A percentile compares a stretch with the other conserved stretches of the same genome.
Evolutionary conservation across 1,284 basidiomycete genomes (phyloP).

Genomic region (Cutaneotrichosporon mucoides): DNA sequence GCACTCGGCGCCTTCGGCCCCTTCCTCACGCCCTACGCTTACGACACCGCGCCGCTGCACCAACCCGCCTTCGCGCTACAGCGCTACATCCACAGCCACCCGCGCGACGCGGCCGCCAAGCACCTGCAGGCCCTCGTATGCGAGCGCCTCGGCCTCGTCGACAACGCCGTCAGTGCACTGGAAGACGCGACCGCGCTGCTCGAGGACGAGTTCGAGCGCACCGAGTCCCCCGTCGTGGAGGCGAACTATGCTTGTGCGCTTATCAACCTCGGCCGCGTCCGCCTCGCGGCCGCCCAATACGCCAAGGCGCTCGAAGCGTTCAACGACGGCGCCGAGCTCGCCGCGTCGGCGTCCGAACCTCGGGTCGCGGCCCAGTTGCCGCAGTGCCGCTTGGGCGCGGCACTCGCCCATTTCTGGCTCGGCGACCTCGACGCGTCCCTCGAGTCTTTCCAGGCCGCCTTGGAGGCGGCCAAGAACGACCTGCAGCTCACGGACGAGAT

Average conservation of each 20-base stretch:
- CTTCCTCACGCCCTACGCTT: constrained; percentile 32
- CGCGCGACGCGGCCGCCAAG: constrained; percentile 67
- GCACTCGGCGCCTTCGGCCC: constrained; percentile 62
- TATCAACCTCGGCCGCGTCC: constrained; percentile 73
- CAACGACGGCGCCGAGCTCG: constrained; percentile 67
- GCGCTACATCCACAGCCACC: constrained; percentile 66
- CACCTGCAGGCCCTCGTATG: constrained; percentile 83
- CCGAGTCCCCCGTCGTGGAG: constrained; percentile 73
- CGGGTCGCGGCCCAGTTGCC: constrained; percentile 31
- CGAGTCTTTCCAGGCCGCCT: constrained; percentile 61
- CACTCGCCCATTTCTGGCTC: constrained; percentile 65
- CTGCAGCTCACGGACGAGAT: constrained; percentile 60
- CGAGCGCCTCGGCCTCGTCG: constrained; percentile 72
- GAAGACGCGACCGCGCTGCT: constrained; percentile 60
- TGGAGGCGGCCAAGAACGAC: constrained; percentile 57
- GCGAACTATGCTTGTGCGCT: constrained; percentile 76
- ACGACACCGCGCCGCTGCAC: constrained; percentile 53
- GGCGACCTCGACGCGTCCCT: constrained; percentile 64
- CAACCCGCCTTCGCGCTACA: constrained; percentile 71
- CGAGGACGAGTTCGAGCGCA: constrained; percentile 82
- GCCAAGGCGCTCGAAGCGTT: constrained; percentile 65
- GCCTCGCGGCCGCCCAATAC: constrained; percentile 60
- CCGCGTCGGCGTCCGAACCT: constrained; percentile 44
- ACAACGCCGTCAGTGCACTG: constrained; percentile 62
- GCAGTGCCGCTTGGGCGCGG: constrained; percentile 68